These are phyloP conservation scores for Anisodus acutangulus DNA, from an alignment of 257 asterid genomes.

Conservation along the genomic window DNA sequence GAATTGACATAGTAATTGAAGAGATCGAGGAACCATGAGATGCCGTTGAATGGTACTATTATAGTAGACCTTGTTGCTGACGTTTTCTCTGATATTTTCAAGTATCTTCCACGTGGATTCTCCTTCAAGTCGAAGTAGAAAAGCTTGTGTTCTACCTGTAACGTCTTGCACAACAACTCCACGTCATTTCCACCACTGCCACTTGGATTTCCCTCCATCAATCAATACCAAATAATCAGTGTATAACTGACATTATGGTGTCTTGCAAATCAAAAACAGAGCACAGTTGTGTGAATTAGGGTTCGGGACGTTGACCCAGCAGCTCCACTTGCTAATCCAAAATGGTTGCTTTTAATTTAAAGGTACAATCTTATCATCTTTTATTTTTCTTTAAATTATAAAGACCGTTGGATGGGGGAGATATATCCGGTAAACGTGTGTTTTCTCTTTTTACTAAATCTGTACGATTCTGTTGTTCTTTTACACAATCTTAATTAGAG, in stretches of 20 bases:
- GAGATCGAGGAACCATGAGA: slow-evolving; percentile 96
- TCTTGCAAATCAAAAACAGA: neutral
- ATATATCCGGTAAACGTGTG: neutral
- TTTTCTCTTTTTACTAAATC: neutral
- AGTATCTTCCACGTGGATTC: slow-evolving; percentile 95
- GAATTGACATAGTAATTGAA: slow-evolving; percentile 94
- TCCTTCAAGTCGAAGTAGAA: slow-evolving; percentile 98
- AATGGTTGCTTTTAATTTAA: neutral
- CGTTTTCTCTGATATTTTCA: slow-evolving; percentile 95
- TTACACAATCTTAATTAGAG: neutral
- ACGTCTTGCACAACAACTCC: slow-evolving; percentile 84
- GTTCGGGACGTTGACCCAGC: neutral
- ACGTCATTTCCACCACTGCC: slow-evolving; percentile 60
- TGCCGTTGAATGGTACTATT: slow-evolving; percentile 89
- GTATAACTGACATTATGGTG: neutral
- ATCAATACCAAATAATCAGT: slow-evolving; percentile 20
- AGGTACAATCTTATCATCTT: neutral
- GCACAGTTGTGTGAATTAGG: slow-evolving; percentile 10
- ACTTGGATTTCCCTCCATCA: slow-evolving; percentile 79
- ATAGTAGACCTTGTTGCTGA: slow-evolving; percentile 96
- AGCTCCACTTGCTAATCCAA: neutral
- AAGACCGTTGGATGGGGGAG: slow-evolving; percentile 7
- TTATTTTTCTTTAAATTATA: neutral
- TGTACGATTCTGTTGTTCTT: neutral
- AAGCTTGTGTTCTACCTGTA: slow-evolving; percentile 96